These are phyloP conservation scores for Botrytis pseudocinerea DNA, from an alignment of 2,329 filamentous ascomycete genomes.

Conservation along the genomic window DNA sequence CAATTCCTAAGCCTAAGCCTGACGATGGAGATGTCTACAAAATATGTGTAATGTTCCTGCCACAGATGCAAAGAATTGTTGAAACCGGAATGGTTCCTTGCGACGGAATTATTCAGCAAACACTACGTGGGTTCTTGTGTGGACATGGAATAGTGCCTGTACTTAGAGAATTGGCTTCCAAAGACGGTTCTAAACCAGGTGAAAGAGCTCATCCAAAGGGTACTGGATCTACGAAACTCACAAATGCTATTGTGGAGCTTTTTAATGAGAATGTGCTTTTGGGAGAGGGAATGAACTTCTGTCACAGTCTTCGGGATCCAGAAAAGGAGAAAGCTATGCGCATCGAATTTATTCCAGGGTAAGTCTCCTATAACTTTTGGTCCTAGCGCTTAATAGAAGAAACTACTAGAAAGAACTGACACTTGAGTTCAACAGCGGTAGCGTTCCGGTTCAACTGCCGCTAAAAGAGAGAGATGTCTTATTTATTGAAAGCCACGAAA, in stretches of 20 bases:
- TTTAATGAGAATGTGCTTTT: background rate
- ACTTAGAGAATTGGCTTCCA: background rate
- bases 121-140: background rate
- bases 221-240: background rate
- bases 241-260: background rate
- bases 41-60: background rate
- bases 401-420: background rate
- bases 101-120: background rate
- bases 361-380: background rate
- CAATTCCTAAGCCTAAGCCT: background rate
- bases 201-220: background rate
- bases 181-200: background rate
- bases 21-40: background rate
- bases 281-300: background rate
- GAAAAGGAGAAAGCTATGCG: background rate
- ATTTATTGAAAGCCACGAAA: background rate
- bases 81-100: background rate
- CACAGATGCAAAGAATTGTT: background rate
- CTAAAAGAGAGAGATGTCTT: background rate
- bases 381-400: background rate
- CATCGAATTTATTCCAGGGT: background rate
- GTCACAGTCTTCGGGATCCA: background rate
- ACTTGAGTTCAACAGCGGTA: background rate
- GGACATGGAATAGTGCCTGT: background rate
- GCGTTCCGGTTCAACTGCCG: background rate